A percentile compares a stretch with the other conserved stretches of the same genome.
phyloP scores from a whole-genome alignment of 208 protist genomes.

The Leishmania amazonensis region DNA sequence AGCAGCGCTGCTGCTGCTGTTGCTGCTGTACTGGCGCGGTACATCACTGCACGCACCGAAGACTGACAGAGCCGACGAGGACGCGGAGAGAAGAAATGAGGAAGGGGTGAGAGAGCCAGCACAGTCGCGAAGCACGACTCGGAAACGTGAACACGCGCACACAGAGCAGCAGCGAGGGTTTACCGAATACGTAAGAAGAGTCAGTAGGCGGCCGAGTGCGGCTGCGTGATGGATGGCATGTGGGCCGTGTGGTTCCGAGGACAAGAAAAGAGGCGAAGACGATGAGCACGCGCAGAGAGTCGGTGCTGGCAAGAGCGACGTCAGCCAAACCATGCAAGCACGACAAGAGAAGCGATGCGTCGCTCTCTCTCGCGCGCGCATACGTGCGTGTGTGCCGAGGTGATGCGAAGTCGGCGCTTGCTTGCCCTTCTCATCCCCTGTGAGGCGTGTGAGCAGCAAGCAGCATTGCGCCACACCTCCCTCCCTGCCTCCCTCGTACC shows the following conservation, averaged over 20 bases:
- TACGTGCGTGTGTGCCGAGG: background rate
- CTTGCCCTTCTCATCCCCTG: background rate
- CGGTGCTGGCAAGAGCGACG: background rate
- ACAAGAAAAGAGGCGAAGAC: background rate
- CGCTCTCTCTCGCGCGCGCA: background rate
- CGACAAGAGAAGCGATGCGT: background rate
- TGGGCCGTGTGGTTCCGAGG: background rate
- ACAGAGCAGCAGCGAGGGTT: background rate
- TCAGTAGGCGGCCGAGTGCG: background rate
- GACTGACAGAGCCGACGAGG: background rate
- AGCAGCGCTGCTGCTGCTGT: conserved; percentile 4
- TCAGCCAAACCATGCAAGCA: background rate
- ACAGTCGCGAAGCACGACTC: background rate
- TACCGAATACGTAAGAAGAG: background rate
- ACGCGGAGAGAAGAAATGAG: background rate
- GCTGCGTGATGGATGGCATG: background rate
- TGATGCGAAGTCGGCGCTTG: background rate
- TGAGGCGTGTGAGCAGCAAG: too few relatives aligned
- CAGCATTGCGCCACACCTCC: background rate
- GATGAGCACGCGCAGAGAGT: background rate
- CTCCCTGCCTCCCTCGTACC: background rate
- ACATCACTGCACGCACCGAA: conserved; percentile 3
- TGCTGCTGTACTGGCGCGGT: background rate
- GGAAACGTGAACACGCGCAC: background rate
- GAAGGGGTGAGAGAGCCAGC: background rate